phyloP scores from a whole-genome alignment of 2,329 filamentous ascomycete genomes.

The Epichloe scottii region DNA sequence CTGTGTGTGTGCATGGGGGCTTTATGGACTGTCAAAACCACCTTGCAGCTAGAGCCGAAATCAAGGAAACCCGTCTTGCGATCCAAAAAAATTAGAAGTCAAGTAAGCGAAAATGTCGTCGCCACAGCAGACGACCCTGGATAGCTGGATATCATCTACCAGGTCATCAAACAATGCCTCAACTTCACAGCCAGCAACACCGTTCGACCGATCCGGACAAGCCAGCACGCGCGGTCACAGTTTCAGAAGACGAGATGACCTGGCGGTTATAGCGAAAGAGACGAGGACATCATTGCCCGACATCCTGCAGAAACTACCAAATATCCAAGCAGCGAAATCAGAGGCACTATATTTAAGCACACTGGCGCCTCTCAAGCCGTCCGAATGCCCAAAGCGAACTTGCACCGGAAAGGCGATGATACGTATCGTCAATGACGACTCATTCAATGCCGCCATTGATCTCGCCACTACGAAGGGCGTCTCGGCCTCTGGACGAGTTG shows the following conservation, averaged over 20 bases:
- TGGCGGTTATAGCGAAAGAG: slow-evolving; percentile 33
- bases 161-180: slow-evolving; percentile 2
- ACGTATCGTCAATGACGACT: slow-evolving; percentile 43
- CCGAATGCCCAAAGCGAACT: slow-evolving; percentile 29
- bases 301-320: slow-evolving; percentile 31
- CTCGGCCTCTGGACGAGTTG: slow-evolving; percentile 26
- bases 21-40: neutral
- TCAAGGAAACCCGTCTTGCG: no score
- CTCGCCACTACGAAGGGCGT: slow-evolving; percentile 17
- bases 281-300: slow-evolving; percentile 33
- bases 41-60: neutral
- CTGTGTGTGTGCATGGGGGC: no score
- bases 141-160: slow-evolving; percentile 15
- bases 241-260: slow-evolving; percentile 11
- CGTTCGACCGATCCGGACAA: neutral
- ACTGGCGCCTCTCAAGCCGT: slow-evolving; percentile 25
- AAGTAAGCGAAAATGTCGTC: slow-evolving; percentile 1
- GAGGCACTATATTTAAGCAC: slow-evolving; percentile 24
- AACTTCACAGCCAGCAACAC: slow-evolving; percentile 6
- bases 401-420: slow-evolving; percentile 22
- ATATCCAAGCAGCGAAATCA: slow-evolving; percentile 24
- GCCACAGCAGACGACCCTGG: slow-evolving; percentile 15
- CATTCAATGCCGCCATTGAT: slow-evolving; percentile 41
- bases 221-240: neutral
- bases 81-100: no score